Evolutionary conservation across 768 basidiomycete species (phyloP), one percentile per base, ranked within the genome.

Genomic region (Psilocybe cubensis): DNA sequence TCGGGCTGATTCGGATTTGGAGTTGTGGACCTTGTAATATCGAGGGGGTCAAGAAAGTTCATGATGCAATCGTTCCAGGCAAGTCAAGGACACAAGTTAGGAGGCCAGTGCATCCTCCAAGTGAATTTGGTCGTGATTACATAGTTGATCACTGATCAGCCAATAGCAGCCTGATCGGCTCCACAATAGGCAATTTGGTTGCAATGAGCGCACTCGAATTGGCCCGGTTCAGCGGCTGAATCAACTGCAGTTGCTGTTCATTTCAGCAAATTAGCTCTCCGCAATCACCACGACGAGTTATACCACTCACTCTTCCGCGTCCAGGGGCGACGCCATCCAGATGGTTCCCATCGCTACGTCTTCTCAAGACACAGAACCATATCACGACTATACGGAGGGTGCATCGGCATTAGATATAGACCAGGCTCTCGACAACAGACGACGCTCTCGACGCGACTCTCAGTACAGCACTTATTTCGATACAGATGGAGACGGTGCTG

Each of bases 341-440:
- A 81, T 83, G 81, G 57, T 72, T 50, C 68, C 76, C 42, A 62
- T 76, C 31, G 70, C 74, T 54, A 71, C 74, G 57, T 66, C 77
- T 47, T 74, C 77, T 43, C 54, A 51, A 25, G 57, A 63, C 21
- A 55, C 58, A 58, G 54, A 58, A 28, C 58, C 55, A 23, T 42
- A 63, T 18, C 65, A 82, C 54, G 93, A 95, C 74, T 95, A 95
- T 69, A 94, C 93, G 1, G 93, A 95, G 64, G 92, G 92, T 38
- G 93, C 93, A 29, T 88, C 90, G 10, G 78, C 85, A 6, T 76
- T 85, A 27, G 93, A 93, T 58, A 92, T 96, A 42, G 72, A 83
- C 56, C 71, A 77, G 60, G 92, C 82, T 17, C 63, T 88, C n/a
- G 73, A 74, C 31, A 82, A 78, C 60, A 76, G 65, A 50, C 77